These are phyloP conservation scores for Fragaria iinumae DNA, from an alignment of 306 rosid genomes.

Conservation along the genomic window DNA sequence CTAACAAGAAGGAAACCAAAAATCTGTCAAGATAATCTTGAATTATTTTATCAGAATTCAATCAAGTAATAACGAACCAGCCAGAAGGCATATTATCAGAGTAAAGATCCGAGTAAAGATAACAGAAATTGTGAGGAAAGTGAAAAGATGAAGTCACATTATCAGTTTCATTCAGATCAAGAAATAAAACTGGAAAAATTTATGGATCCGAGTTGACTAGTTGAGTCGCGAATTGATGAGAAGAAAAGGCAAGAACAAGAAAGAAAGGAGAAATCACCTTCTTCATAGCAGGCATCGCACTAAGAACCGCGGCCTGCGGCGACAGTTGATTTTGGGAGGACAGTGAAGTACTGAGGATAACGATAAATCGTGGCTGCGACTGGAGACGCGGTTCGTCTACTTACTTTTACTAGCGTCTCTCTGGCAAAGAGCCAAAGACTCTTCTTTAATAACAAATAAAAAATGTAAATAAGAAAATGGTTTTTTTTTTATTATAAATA, in stretches of 20 bases:
- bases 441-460: no score
- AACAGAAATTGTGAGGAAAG: no score
- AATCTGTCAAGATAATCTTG: background rate
- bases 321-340: background rate
- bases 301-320: conserved; percentile 4
- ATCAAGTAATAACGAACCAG: background rate
- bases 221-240: background rate
- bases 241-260: background rate
- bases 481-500: no score
- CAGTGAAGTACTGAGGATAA: background rate
- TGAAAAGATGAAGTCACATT: background rate
- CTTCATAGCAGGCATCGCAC: conserved; percentile 54
- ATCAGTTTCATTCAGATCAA: background rate
- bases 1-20: background rate
- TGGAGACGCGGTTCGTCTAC: background rate
- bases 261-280: conserved; percentile 42
- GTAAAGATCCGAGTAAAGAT: background rate
- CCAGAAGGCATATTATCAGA: background rate
- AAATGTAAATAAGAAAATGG: no score
- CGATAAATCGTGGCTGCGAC: background rate
- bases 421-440: no score
- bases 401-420: no score
- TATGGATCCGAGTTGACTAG: background rate
- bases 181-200: background rate
- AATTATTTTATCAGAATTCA: background rate